phyloP scores from a whole-genome alignment of 2,329 filamentous ascomycete genomes.

The Sporothrix humicola region DNA sequence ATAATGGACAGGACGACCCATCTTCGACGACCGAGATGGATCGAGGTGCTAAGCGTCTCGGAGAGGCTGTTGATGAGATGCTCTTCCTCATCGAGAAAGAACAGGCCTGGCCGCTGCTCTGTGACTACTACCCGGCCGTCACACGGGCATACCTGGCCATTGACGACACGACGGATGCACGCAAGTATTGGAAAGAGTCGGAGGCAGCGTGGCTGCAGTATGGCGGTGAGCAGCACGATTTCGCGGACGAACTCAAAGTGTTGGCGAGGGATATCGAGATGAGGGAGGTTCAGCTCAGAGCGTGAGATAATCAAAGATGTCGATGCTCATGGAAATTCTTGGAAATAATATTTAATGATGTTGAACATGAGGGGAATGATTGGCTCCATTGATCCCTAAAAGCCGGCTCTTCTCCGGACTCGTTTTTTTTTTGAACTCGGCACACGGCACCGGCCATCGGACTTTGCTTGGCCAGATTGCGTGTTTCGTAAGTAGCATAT shows the following conservation, averaged over 20 bases:
- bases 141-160: not conserved
- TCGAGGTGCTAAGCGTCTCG: not conserved
- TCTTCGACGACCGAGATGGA: not conserved
- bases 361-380: not conserved
- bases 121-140: slow-evolving; percentile 4
- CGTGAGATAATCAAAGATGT: not conserved
- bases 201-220: not conserved
- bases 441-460: not conserved
- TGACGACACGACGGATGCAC: not conserved
- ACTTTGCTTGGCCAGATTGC: not conserved
- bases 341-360: not conserved
- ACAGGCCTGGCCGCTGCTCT: not conserved
- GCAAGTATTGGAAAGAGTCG: not conserved
- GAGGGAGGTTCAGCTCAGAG: not conserved
- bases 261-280: not conserved
- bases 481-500: not conserved
- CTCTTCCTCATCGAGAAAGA: slow-evolving; percentile 6
- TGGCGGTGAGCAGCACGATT: slow-evolving; percentile 12
- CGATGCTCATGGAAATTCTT: not conserved
- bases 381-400: not conserved
- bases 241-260: not conserved
- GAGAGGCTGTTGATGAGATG: not conserved
- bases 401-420: not conserved
- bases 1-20: not conserved
- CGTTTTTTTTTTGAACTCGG: not conserved